phyloP scores from a whole-genome alignment of 257 asterid genomes.

The Rhazya stricta region DNA sequence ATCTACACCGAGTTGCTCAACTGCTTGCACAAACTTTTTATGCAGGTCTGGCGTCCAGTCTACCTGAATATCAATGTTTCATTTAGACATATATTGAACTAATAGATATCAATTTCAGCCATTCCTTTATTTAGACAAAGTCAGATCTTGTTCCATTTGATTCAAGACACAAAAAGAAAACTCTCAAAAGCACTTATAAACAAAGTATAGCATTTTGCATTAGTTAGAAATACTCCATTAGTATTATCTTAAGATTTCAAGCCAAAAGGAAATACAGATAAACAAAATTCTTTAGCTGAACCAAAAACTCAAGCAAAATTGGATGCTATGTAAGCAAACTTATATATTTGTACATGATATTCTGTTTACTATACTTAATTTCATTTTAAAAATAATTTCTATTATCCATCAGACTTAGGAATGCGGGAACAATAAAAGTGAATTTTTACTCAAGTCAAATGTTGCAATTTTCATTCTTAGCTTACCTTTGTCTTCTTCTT shows the following conservation, averaged over 20 bases:
- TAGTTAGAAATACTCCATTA: not conserved
- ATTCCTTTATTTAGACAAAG: not conserved
- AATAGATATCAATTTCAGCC: not conserved
- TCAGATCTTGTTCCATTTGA: not conserved
- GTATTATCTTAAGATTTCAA: not conserved
- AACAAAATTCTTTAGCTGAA: not conserved
- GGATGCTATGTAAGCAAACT: not conserved
- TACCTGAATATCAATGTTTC: slow-evolving; percentile 27
- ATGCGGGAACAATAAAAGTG: not conserved
- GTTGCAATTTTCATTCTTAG: not conserved
- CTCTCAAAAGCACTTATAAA: not conserved
- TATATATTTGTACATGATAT: not conserved
- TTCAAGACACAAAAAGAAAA: not conserved
- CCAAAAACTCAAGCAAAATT: not conserved
- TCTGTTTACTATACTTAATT: not conserved
- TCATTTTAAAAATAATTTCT: too few relatives aligned
- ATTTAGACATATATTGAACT: not conserved
- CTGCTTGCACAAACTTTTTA: slow-evolving; percentile 48
- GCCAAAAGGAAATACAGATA: not conserved
- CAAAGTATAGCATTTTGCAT: not conserved
- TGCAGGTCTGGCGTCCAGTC: slow-evolving; percentile 51
- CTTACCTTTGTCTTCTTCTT: slow-evolving; percentile 41
- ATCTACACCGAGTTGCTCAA: slow-evolving; percentile 51
- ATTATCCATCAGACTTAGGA: not conserved
- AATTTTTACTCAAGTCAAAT: not conserved